Evolutionary conservation across 2,329 filamentous ascomycete species (phyloP).

Genomic region (Colletotrichum neosansevieriae): DNA sequence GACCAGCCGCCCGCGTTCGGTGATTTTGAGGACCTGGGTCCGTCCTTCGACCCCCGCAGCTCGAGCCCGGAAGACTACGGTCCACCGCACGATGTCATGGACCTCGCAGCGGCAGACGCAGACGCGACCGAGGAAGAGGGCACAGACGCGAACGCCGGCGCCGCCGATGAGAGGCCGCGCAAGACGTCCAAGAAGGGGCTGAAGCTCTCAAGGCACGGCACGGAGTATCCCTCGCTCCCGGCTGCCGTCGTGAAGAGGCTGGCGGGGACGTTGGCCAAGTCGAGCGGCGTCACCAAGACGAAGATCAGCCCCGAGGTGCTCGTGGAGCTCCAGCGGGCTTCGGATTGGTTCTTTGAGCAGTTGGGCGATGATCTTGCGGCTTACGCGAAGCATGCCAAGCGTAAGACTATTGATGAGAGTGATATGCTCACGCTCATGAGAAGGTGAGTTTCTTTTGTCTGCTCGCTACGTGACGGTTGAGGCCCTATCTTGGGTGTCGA

Average conservation of each 20-base stretch:
- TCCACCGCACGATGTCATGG: conserved; percentile 46
- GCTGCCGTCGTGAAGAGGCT: conserved; percentile 79
- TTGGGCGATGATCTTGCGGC: conserved; percentile 81
- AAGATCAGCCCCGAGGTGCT: conserved; percentile 81
- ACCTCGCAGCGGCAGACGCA: conserved; percentile 21
- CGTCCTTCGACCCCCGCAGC: conserved; percentile 31
- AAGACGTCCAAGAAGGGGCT: conserved; percentile 59
- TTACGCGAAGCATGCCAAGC: conserved; percentile 84
- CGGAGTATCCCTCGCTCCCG: conserved; percentile 81
- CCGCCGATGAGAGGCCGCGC: conserved; percentile 41
- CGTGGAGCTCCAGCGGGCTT: conserved; percentile 80
- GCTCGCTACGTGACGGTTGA: conserved; percentile 28
- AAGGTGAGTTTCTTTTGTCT: conserved; percentile 68
- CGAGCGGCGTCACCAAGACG: conserved; percentile 72
- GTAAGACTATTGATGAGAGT: conserved; percentile 87
- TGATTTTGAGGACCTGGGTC: conserved; percentile 16
- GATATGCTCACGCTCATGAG: conserved; percentile 87
- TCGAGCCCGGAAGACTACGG: conserved; percentile 56
- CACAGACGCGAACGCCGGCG: conserved; percentile 7
- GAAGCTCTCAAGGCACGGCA: conserved; percentile 77
- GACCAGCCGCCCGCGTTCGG: conserved; percentile 34
- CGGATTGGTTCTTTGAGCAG: conserved; percentile 94
- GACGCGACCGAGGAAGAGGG: conserved; percentile 42
- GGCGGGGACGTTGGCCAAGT: conserved; percentile 77
- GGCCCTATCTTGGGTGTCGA: conserved; percentile 26